Base-by-base conservation (phyloP, 2,329 filamentous ascomycete genomes). In the Xylariaceae sp. region DNA sequence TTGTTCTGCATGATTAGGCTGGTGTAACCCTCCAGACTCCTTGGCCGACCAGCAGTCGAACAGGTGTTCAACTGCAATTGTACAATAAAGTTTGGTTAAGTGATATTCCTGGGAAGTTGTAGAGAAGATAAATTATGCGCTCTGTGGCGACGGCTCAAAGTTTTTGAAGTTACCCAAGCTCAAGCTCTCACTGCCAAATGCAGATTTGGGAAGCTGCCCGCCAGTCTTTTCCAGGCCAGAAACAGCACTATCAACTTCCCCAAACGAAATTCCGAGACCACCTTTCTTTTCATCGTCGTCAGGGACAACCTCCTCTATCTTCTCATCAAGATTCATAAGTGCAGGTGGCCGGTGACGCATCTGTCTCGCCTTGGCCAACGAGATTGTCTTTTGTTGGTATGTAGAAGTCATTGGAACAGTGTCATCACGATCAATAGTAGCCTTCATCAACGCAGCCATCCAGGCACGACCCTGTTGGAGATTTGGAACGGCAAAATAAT, bases 381-480 rank as follows among this genome's bases (percentile, higher is more conserved):
- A 93, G 44, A 98, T 95, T 0, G 93, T 98, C 73, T 95, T 93
- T 64, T 96, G 91, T 63, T 95, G 92, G 68, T 97, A 97, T 3
- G 90, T 95, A 3, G 88, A 93, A 17, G 88, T 90, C 49, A 95
- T 84, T 8, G 85, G 80, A 50, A 86, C 79, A 4, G 79, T 79
- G 59, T 86, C 82, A 57, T 98, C 93, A 49, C 92, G 85, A 63
- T 97, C 92, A 58, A 98, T 98, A 1, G 93, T 98, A 10, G 93
- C 93, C 70, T 98, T 98, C 88, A 98, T 95, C 41, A 98, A 72
- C 5, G 93, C 93, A 4, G 90, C 93, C 93, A 98, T 98, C 93
- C 93, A 98, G 33, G 94, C 72, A 11, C 93, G 83, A 14, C 93
- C 93, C 62, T 93, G 82, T 58, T 88, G 83, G 47, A 96, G 73